Evolutionary conservation across 164 flowering plant genomes (phyloP).

Genomic region (Annona cherimola): DNA sequence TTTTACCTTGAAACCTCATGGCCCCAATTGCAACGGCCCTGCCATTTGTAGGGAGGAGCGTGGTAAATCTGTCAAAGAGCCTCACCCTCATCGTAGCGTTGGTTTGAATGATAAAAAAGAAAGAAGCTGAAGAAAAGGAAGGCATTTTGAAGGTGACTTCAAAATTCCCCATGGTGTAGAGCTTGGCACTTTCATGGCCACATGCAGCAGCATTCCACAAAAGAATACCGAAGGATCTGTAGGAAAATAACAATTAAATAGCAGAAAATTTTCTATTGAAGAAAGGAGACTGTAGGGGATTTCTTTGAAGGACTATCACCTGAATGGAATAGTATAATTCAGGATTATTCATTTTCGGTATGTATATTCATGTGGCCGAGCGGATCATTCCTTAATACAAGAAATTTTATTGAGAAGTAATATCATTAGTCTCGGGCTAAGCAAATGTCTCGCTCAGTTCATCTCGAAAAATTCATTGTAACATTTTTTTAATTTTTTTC

Average conservation of each 20-base stretch:
- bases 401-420: no score
- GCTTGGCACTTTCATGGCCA: constrained; percentile 25
- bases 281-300: no score
- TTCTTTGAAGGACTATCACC: no score
- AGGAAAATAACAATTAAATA: background rate
- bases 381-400: no score
- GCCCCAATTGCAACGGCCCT: background rate
- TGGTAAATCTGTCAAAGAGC: background rate
- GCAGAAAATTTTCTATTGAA: background rate
- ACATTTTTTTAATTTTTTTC: no score
- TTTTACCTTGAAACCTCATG: background rate
- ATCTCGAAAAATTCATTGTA: no score
- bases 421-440: no score
- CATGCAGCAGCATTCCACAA: background rate
- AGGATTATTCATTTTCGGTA: no score
- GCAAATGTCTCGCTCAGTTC: no score
- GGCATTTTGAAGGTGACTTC: constrained; percentile 21
- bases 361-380: no score
- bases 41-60: background rate
- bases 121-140: constrained; percentile 23
- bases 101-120: background rate
- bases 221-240: background rate
- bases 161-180: constrained; percentile 40
- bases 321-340: no score
- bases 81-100: background rate